Evolutionary conservation across 2,329 filamentous ascomycete genomes (phyloP).

Genomic region (Fusarium longipes): DNA sequence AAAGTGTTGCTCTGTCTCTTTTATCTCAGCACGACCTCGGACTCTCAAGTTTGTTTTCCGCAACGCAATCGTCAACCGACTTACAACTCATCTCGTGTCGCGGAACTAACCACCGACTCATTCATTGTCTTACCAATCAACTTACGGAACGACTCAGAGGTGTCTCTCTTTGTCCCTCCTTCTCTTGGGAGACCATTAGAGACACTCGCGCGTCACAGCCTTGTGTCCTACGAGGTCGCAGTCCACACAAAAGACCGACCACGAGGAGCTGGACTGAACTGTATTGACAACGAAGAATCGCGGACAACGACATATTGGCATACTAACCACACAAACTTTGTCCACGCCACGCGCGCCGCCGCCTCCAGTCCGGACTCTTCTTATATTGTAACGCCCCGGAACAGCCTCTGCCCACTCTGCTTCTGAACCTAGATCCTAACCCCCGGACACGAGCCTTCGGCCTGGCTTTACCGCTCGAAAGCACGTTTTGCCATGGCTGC

Average conservation of each 20-base stretch:
- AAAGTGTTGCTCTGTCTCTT: background rate
- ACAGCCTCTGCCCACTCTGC: conserved; percentile 25
- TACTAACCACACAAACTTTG: conserved; percentile 42
- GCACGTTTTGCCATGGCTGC: conserved; percentile 30
- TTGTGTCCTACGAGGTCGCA: conserved; percentile 21
- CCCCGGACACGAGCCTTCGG: conserved; percentile 8
- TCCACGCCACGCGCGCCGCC: conserved; percentile 37
- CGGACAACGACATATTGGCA: conserved; percentile 33
- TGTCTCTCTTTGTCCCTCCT: conserved; percentile 29
- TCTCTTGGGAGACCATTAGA: conserved; percentile 28
- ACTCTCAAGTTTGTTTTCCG: conserved; percentile 4
- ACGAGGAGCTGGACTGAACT: conserved; percentile 28
- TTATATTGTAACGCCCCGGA: conserved; percentile 41
- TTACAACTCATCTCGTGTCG: conserved; percentile 30
- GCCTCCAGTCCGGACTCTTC: conserved; percentile 39
- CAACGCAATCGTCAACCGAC: conserved; percentile 8
- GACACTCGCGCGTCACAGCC: conserved; percentile 32
- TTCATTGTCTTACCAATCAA: conserved; percentile 40
- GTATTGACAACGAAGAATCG: conserved; percentile 21
- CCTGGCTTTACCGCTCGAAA: conserved; percentile 4
- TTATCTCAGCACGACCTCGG: background rate
- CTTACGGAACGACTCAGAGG: conserved; percentile 26
- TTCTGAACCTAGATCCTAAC: conserved; percentile 13
- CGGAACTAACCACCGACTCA: conserved; percentile 31
- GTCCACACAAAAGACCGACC: conserved; percentile 20